A percentile compares a stretch with the other conserved stretches of the same genome.
Evolutionary conservation across 2,329 filamentous ascomycete species (phyloP).

Genomic region (Colletotrichum sojae): DNA sequence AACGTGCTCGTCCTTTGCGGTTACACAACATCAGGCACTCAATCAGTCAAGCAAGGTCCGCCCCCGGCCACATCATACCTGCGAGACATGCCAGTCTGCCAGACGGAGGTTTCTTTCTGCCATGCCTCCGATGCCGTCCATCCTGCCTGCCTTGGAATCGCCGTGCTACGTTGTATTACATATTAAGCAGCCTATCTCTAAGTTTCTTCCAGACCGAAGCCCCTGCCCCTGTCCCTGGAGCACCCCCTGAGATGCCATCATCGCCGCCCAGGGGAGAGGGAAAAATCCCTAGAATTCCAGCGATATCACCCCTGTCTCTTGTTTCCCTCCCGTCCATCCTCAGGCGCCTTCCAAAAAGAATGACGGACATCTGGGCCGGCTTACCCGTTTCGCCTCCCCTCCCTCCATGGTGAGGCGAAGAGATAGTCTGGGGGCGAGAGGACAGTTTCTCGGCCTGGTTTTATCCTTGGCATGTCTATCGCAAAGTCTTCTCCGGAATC

Average conservation of each 20-base stretch:
- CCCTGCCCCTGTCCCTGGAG: conserved; percentile 14
- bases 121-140: background rate
- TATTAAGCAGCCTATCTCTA: background rate
- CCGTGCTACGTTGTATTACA: background rate
- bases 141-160: background rate
- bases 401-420: background rate
- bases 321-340: background rate
- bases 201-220: background rate
- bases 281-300: conserved; percentile 37
- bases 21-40: conserved; percentile 20
- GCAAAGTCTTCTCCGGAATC: conserved; percentile 4
- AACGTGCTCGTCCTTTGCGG: background rate
- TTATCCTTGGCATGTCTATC: background rate
- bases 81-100: background rate
- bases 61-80: background rate
- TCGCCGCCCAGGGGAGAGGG: background rate
- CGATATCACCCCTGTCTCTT: conserved; percentile 23
- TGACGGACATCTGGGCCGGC: conserved; percentile 9
- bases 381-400: background rate
- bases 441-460: background rate
- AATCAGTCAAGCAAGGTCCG: background rate
- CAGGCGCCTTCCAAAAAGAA: background rate
- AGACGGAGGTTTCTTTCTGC: conserved; percentile 4
- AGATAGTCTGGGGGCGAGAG: too few species aligned
- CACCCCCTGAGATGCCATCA: conserved; percentile 36